Conservation (phyloP, 768 basidiomycete species). For the Pholiota molesta region DNA sequence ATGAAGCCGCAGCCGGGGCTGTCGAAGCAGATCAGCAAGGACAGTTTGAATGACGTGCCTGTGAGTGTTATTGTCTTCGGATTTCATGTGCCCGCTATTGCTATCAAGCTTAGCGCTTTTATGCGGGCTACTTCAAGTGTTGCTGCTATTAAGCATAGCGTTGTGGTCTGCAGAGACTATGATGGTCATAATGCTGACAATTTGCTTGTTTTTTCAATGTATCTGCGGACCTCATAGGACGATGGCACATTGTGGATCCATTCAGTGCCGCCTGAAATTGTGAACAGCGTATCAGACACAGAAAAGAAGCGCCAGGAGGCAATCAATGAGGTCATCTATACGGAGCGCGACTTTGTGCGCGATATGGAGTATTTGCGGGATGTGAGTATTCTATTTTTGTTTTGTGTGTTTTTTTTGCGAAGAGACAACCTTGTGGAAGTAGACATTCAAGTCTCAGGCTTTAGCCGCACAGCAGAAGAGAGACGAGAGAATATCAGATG, state of each 20-base stretch:
- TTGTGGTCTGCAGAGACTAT: background rate
- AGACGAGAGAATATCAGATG: background rate
- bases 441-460: background rate
- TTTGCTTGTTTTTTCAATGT: background rate
- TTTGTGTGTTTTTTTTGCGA: background rate
- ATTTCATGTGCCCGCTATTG: background rate
- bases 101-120: background rate
- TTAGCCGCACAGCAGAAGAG: background rate
- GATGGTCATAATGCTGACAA: background rate
- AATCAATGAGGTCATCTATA: conserved; percentile 70
- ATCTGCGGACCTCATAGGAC: conserved; percentile 28
- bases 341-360: conserved; percentile 96
- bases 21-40: conserved; percentile 79
- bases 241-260: conserved; percentile 92
- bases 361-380: conserved; percentile 98
- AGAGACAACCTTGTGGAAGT: background rate
- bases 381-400: conserved; percentile 46
- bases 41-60: conserved; percentile 80
- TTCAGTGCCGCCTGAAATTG: conserved; percentile 92
- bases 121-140: background rate
- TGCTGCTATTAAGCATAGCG: background rate
- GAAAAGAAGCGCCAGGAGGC: conserved; percentile 15
- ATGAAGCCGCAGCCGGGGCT: conserved; percentile 93
- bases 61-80: conserved; percentile 38
- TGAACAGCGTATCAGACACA: conserved; percentile 27